Conservation (phyloP, 805 yeast genomes). For the Monosporozyma siamensis region DNA sequence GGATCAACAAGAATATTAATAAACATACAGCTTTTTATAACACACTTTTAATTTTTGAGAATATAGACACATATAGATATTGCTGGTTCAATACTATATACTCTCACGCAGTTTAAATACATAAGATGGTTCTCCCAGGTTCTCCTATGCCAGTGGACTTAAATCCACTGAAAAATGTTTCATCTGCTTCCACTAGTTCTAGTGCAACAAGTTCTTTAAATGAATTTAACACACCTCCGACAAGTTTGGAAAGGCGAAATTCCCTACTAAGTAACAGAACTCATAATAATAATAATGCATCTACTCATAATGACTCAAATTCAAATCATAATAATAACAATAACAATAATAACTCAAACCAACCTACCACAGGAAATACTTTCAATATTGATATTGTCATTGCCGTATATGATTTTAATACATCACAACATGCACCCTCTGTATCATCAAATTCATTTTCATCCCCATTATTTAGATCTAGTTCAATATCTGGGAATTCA, state of each 20-base stretch:
- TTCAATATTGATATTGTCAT: slow-evolving; percentile 12
- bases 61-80: too few relatives aligned
- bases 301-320: neutral
- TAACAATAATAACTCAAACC: neutral
- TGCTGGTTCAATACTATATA: too few relatives aligned
- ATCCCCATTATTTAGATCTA: neutral
- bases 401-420: slow-evolving; percentile 10
- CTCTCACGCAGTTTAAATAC: too few relatives aligned
- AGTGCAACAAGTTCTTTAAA: neutral
- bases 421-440: neutral
- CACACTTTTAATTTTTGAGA: too few relatives aligned
- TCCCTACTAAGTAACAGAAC: neutral
- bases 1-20: too few relatives aligned
- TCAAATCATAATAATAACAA: neutral
- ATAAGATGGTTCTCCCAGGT: neutral
- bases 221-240: neutral
- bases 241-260: neutral
- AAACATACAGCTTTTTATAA: too few relatives aligned
- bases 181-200: neutral
- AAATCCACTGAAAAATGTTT: neutral
- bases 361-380: neutral
- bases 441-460: neutral
- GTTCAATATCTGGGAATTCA: neutral
- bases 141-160: neutral
- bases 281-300: neutral